Conservation (phyloP, 108 stramenopile genomes). For the Stephanodiscus minutulus region DNA sequence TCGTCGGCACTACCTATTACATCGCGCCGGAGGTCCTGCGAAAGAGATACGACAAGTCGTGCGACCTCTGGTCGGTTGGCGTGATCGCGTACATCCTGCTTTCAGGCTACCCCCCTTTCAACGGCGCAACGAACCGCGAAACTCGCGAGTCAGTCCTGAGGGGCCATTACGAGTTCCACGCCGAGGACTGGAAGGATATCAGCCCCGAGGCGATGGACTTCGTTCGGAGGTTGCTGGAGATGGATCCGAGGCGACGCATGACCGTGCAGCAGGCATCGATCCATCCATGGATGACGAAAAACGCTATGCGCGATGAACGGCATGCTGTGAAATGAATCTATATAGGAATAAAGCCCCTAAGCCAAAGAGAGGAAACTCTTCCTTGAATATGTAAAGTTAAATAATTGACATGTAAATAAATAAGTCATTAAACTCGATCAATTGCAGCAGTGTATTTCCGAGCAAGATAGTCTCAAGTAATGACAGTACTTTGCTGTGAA, state of each 20-base stretch:
- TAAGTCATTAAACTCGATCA: no score
- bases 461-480: no score
- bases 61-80: slow-evolving; percentile 80
- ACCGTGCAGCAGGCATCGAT: slow-evolving; percentile 66
- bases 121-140: slow-evolving; percentile 44
- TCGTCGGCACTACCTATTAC: slow-evolving; percentile 61
- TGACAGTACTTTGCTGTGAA: no score
- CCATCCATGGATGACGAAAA: slow-evolving; percentile 40
- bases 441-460: no score
- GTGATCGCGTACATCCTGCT: slow-evolving; percentile 78
- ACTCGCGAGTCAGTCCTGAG: slow-evolving; percentile 54
- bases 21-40: slow-evolving; percentile 65
- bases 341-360: no score
- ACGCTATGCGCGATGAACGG: neutral
- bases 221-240: slow-evolving; percentile 54
- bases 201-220: slow-evolving; percentile 60
- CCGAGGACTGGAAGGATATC: slow-evolving; percentile 72
- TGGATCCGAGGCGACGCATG: slow-evolving; percentile 69
- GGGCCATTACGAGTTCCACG: slow-evolving; percentile 63
- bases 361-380: no score
- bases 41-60: slow-evolving; percentile 48
- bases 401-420: no score
- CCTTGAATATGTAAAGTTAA: no score
- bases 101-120: slow-evolving; percentile 85
- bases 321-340: no score